These are phyloP conservation scores for Naganishia antarctica DNA, from an alignment of 768 basidiomycete genomes.

Conservation along the genomic window DNA sequence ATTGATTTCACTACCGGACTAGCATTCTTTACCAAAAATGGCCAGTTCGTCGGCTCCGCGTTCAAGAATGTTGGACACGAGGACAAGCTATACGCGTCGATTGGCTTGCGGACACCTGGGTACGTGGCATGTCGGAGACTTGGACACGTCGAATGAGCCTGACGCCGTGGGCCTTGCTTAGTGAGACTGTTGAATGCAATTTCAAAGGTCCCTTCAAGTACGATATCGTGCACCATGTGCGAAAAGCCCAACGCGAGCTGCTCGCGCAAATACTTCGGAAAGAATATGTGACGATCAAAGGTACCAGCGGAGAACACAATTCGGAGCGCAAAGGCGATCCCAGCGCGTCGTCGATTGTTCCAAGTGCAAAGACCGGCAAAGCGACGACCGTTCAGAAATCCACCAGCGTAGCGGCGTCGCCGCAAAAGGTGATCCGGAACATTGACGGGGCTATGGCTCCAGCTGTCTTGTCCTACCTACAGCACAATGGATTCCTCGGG, in stretches of 20 bases:
- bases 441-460: constrained; percentile 14
- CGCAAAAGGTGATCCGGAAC: constrained; percentile 12
- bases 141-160: no score
- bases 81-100: constrained; percentile 71
- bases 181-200: constrained; percentile 76
- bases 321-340: neutral
- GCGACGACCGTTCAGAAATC: neutral
- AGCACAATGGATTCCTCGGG: constrained; percentile 7
- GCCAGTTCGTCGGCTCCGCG: constrained; percentile 50
- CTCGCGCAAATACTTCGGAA: neutral
- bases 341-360: neutral
- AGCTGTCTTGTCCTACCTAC: constrained; percentile 12
- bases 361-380: neutral
- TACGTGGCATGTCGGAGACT: neutral
- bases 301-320: neutral
- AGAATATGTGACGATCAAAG: neutral
- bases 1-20: constrained; percentile 73
- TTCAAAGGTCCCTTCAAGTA: constrained; percentile 80
- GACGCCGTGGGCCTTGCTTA: constrained; percentile 30
- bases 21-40: constrained; percentile 88
- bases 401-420: neutral
- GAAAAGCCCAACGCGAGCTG: neutral
- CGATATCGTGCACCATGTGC: constrained; percentile 73
- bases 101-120: constrained; percentile 70
- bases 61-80: constrained; percentile 31